phyloP scores from a whole-genome alignment of 2,329 filamentous ascomycete species.

The Ophiostoma sp. region DNA sequence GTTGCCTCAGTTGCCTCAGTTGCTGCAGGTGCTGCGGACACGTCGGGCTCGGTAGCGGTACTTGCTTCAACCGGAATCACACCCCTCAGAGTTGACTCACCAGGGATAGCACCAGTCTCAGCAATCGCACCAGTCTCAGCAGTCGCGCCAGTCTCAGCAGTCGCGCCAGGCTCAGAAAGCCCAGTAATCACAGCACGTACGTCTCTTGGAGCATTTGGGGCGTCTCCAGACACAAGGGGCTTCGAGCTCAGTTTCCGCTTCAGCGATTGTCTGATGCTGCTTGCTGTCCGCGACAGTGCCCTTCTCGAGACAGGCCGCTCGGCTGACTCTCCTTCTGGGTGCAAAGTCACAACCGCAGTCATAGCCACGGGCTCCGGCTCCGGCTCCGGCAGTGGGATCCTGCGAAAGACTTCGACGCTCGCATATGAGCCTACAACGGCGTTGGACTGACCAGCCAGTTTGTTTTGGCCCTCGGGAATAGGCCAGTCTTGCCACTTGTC shows the following conservation, averaged over 20 bases:
- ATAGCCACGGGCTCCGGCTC: no score
- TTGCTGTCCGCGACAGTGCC: neutral
- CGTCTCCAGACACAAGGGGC: no score
- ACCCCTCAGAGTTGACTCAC: neutral
- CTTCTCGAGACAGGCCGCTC: neutral
- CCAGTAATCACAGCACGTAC: no score
- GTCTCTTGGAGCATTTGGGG: no score
- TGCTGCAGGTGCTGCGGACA: no score
- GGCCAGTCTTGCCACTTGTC: constrained; percentile 35
- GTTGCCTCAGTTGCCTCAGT: no score
- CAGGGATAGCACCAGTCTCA: neutral
- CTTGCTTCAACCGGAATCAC: neutral
- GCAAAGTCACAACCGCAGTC: neutral
- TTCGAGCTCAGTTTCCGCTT: neutral
- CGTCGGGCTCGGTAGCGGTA: neutral
- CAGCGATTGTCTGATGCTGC: neutral
- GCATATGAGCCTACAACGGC: constrained; percentile 57
- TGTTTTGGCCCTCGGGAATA: constrained; percentile 21
- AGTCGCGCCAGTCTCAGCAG: no score
- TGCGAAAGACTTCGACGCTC: constrained; percentile 58
- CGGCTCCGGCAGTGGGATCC: neutral
- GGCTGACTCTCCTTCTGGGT: neutral
- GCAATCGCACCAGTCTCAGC: no score
- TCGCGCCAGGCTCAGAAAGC: neutral
- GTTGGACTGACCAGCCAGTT: constrained; percentile 40